A percentile compares a stretch with the other conserved stretches of the same genome.
Evolutionary conservation across 108 stramenopile genomes (phyloP).

Genomic region (Thalassiosira profunda): DNA sequence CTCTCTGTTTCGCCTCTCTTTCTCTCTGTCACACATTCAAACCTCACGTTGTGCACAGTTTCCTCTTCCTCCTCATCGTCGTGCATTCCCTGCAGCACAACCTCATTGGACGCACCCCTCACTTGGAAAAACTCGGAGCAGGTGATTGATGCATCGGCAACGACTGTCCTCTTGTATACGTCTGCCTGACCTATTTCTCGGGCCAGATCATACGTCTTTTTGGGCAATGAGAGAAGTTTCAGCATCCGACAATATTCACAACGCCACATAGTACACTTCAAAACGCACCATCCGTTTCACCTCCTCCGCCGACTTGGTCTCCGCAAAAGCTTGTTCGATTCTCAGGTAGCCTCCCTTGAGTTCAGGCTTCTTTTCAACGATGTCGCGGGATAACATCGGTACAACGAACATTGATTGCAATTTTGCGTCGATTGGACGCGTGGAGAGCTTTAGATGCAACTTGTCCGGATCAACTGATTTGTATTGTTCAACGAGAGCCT

Average conservation of each 20-base stretch:
- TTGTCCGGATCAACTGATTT: not conserved
- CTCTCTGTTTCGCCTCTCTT: not conserved
- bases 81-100: not conserved
- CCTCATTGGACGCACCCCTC: not conserved
- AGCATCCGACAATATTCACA: too few species aligned
- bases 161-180: not conserved
- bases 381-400: slow-evolving; percentile 14
- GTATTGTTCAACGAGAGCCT: slow-evolving; percentile 3
- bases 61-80: not conserved
- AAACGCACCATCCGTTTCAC: slow-evolving; percentile 37
- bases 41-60: not conserved
- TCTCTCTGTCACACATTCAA: not conserved
- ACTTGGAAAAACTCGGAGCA: slow-evolving; percentile 2
- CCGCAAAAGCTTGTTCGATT: slow-evolving; percentile 21
- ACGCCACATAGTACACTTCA: too few species aligned
- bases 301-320: slow-evolving; percentile 12
- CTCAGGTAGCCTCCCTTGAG: slow-evolving; percentile 24
- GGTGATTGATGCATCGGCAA: not conserved
- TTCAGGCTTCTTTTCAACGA: slow-evolving; percentile 18
- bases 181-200: not conserved
- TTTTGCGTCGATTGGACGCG: not conserved
- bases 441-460: not conserved
- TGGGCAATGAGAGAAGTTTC: too few species aligned
- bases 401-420: not conserved
- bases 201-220: slow-evolving; percentile 6